Conservation (phyloP, 2,329 filamentous ascomycete genomes). For the Aspergillus sp. region DNA sequence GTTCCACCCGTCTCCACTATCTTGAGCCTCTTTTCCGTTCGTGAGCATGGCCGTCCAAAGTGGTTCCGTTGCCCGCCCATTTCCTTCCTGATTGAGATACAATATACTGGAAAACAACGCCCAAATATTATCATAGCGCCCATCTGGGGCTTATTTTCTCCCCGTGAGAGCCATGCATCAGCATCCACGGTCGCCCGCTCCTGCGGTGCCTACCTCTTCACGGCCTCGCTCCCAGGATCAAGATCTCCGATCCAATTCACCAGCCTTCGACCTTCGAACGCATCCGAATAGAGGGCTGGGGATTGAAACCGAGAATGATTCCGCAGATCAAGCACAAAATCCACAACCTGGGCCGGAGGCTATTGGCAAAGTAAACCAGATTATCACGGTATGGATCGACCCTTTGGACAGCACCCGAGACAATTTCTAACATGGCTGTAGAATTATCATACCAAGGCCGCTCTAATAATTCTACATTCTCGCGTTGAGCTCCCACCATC, state of each 20-base stretch:
- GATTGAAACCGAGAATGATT: constrained; percentile 50
- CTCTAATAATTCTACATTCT: constrained; percentile 78
- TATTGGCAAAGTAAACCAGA: constrained; percentile 82
- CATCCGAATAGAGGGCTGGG: constrained; percentile 52
- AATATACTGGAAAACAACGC: constrained; percentile 11
- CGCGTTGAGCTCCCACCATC: constrained; percentile 67
- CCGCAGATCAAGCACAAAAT: constrained; percentile 41
- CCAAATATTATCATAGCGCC: not conserved
- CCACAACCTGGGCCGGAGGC: constrained; percentile 63
- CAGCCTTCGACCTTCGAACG: constrained; percentile 52
- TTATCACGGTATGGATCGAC: constrained; percentile 70
- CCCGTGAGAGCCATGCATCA: constrained; percentile 73
- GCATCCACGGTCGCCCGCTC: constrained; percentile 73
- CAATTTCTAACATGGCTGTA: constrained; percentile 38
- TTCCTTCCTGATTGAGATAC: constrained; percentile 35
- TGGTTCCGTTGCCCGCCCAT: constrained; percentile 29
- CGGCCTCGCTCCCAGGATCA: constrained; percentile 73
- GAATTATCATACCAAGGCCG: constrained; percentile 91
- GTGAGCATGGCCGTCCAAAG: constrained; percentile 43
- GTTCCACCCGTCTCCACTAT: not conserved
- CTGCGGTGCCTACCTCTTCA: constrained; percentile 70
- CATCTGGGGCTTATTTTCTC: not conserved
- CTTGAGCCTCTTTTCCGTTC: constrained; percentile 15
- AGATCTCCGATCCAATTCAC: constrained; percentile 53
- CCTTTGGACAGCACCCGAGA: constrained; percentile 17